A percentile compares a stretch with the other conserved stretches of the same genome.
phyloP scores from a whole-genome alignment of 2,329 filamentous ascomycete species.

The Paradendryphiella salina region DNA sequence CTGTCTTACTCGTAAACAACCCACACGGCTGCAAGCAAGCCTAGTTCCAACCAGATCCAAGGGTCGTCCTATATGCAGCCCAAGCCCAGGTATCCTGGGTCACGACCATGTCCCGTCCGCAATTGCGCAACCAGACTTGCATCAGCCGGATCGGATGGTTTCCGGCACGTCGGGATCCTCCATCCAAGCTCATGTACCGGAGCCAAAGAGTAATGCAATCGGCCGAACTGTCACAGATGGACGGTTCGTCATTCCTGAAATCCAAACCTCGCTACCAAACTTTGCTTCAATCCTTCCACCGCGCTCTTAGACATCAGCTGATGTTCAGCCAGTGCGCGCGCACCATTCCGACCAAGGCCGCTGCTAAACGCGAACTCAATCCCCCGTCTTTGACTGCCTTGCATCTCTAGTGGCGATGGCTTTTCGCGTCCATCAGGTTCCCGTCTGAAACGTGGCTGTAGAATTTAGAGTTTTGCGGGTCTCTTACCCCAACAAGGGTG shows the following conservation, averaged over 20 bases:
- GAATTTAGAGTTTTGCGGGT: constrained; percentile 32
- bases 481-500: constrained; percentile 8
- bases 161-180: constrained; percentile 5
- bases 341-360: neutral
- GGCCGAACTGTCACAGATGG: constrained; percentile 11
- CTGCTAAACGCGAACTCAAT: constrained; percentile 4
- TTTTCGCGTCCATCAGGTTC: constrained; percentile 6
- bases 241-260: neutral
- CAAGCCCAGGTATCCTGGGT: constrained; percentile 3
- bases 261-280: constrained; percentile 3
- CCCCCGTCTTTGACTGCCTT: neutral
- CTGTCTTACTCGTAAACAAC: constrained; percentile 14
- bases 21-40: constrained; percentile 22
- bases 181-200: constrained; percentile 4
- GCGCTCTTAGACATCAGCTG: neutral
- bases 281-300: neutral
- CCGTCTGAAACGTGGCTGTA: constrained; percentile 27
- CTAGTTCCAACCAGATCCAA: constrained; percentile 11
- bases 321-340: neutral
- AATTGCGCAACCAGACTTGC: constrained; percentile 30
- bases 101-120: constrained; percentile 18
- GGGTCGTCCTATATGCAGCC: constrained; percentile 4
- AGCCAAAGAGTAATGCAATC: constrained; percentile 4
- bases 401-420: constrained; percentile 1
- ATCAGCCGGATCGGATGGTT: constrained; percentile 9